Conservation (phyloP, 148 eudicot genomes). For the Camellia granthamiana region DNA sequence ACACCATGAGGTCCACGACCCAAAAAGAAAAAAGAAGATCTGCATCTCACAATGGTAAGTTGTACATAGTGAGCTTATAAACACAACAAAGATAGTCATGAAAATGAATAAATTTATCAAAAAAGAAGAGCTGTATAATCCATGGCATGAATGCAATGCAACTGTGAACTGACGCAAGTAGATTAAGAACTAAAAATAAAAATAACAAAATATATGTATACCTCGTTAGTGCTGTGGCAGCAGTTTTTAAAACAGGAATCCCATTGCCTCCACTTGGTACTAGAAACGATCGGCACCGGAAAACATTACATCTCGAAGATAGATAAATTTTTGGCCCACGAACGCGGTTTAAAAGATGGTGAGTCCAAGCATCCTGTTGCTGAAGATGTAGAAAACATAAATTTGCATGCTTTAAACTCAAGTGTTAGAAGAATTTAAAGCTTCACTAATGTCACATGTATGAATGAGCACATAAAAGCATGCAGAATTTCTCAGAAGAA, state of each 20-base stretch:
- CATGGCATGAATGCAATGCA: background rate
- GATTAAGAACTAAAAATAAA: background rate
- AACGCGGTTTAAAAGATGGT: conserved; percentile 27
- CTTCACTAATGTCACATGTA: background rate
- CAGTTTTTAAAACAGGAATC: conserved; percentile 41
- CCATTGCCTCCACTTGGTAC: conserved; percentile 48
- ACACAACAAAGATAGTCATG: background rate
- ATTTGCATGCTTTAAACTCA: conserved; percentile 1
- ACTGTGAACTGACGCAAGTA: background rate
- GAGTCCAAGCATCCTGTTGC: conserved; percentile 55
- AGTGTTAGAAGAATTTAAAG: background rate
- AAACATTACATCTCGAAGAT: conserved; percentile 33
- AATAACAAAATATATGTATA: conserved; percentile 3
- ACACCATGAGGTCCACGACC: background rate
- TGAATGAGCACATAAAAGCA: background rate
- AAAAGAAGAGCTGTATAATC: background rate
- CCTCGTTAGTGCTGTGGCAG: conserved; percentile 45
- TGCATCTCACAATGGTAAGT: background rate
- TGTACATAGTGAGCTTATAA: background rate
- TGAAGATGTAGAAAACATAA: conserved; percentile 15
- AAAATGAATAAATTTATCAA: too few relatives aligned
- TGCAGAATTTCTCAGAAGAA: background rate
- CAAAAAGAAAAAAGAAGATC: background rate
- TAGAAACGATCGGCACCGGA: conserved; percentile 48
- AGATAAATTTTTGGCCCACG: conserved; percentile 17